A percentile compares a stretch with the other conserved stretches of the same genome.
These are phyloP conservation scores for Sicyos edulis DNA, from an alignment of 306 rosid genomes.

Conservation along the genomic window DNA sequence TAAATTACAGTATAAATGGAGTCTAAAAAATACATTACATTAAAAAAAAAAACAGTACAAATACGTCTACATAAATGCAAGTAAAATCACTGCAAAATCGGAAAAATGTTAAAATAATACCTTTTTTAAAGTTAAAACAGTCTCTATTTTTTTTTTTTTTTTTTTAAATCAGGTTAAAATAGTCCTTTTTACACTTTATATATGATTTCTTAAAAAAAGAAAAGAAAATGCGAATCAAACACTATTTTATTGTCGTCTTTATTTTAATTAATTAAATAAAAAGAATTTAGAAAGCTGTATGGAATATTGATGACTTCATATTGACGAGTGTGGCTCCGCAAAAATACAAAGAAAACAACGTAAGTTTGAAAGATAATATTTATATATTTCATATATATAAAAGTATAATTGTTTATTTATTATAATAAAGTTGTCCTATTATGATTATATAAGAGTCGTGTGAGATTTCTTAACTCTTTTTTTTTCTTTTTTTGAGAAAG, in stretches of 20 bases:
- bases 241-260: background rate
- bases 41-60: background rate
- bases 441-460: background rate
- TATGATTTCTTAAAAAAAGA: background rate
- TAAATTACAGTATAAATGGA: background rate
- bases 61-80: too few relatives aligned
- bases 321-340: background rate
- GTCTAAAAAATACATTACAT: background rate
- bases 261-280: background rate
- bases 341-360: background rate
- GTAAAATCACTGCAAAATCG: background rate
- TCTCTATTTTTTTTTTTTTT: too few relatives aligned
- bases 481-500: too few relatives aligned
- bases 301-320: slow-evolving; percentile 3
- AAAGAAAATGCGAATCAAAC: background rate
- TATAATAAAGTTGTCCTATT: background rate
- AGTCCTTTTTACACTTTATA: background rate
- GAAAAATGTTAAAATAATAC: too few relatives aligned
- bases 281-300: background rate
- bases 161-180: background rate
- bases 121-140: too few relatives aligned
- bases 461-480: background rate
- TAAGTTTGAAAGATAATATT: background rate
- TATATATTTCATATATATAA: too few relatives aligned
- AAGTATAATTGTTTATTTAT: background rate